Percentiles rank a stretch among this genome's conserved stretches.
These are phyloP conservation scores for Daldinia sp. DNA, from an alignment of 2,329 filamentous ascomycete species.

Conservation along the genomic window DNA sequence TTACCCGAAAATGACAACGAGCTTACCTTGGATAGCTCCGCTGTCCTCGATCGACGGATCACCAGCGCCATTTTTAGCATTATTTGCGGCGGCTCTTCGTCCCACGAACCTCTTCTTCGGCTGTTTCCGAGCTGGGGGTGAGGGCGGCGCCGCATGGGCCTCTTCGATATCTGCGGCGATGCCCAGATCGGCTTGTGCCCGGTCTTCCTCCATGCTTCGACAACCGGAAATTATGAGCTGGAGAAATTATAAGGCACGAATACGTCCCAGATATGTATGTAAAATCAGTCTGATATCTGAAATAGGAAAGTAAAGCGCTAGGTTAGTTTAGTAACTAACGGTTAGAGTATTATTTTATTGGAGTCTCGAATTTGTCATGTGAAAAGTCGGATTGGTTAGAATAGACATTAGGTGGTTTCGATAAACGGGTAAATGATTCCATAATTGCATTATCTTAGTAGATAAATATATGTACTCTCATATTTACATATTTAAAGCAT, in stretches of 20 bases:
- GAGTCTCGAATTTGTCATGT: background rate
- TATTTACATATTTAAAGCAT: no score
- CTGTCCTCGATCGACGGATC: constrained; percentile 61
- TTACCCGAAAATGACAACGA: no score
- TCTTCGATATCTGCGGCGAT: constrained; percentile 72
- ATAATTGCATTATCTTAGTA: background rate
- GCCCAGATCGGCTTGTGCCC: constrained; percentile 74
- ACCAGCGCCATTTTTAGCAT: constrained; percentile 54
- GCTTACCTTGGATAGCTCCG: constrained; percentile 73
- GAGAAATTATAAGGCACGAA: background rate
- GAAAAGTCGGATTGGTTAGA: constrained; percentile 24
- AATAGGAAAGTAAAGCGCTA: background rate
- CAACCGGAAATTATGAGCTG: background rate
- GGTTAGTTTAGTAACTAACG: no score
- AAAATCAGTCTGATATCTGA: background rate
- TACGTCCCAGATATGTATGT: background rate
- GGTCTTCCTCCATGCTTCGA: constrained; percentile 75
- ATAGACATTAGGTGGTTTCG: background rate
- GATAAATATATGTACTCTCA: background rate
- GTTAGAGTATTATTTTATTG: background rate
- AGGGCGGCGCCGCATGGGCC: constrained; percentile 47
- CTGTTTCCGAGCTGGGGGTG: constrained; percentile 60
- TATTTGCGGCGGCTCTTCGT: constrained; percentile 73
- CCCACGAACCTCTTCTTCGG: constrained; percentile 95
- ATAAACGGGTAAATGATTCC: background rate